These are phyloP conservation scores for Esteya vermicola DNA, from an alignment of 2,329 filamentous ascomycete species.

Conservation along the genomic window DNA sequence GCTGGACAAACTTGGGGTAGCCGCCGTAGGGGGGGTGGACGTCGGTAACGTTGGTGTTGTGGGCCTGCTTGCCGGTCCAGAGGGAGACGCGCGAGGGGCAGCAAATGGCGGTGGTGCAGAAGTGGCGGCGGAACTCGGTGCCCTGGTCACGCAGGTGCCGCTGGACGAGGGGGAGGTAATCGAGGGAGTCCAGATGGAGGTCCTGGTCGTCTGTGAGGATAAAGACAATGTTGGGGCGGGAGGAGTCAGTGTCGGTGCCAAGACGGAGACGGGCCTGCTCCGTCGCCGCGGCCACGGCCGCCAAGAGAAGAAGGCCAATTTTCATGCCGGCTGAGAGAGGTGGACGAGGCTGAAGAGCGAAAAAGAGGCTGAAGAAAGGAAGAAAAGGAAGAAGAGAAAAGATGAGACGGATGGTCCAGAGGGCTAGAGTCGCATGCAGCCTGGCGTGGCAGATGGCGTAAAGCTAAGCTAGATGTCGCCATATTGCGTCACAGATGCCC, in stretches of 20 bases:
- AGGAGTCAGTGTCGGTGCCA: neutral
- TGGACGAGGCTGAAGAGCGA: too few species aligned
- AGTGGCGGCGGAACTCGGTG: constrained; percentile 47
- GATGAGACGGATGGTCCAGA: too few species aligned
- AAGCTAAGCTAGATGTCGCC: too few species aligned
- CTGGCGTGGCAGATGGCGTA: too few species aligned
- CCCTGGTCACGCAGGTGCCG: constrained; percentile 33
- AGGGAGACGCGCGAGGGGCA: constrained; percentile 53
- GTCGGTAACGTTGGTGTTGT: constrained; percentile 57
- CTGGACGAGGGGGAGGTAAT: constrained; percentile 40
- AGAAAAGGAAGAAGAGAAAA: too few species aligned
- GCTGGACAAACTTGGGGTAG: constrained; percentile 51
- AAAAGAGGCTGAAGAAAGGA: too few species aligned
- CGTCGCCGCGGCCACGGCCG: neutral
- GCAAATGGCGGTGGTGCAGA: constrained; percentile 51
- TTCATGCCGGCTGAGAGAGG: neutral
- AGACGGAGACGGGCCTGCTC: too few species aligned
- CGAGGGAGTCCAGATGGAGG: constrained; percentile 41
- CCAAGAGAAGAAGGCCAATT: neutral
- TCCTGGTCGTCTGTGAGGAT: constrained; percentile 54
- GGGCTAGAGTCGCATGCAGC: too few species aligned
- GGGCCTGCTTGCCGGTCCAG: constrained; percentile 51
- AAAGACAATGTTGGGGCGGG: constrained; percentile 21
- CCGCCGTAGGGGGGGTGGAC: constrained; percentile 41
- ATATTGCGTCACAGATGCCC: neutral